Conservation (phyloP, 179 eudicot genomes). For the Silene vulgaris region DNA sequence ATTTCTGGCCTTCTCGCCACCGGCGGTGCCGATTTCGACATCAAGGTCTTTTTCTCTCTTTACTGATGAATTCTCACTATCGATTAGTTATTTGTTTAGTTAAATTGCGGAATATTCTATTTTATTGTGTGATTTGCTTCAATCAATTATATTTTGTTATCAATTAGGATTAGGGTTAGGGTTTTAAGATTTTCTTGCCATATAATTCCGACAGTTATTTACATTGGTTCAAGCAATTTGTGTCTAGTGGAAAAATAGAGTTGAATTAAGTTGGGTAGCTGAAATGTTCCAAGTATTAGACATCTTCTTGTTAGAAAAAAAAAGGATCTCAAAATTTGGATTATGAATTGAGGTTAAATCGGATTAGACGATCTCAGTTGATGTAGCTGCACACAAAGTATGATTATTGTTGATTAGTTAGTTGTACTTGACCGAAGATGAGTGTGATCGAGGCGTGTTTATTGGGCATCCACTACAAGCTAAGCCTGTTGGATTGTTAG, state of each 20-base stretch:
- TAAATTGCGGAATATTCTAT: not conserved
- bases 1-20: slow-evolving; percentile 69
- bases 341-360: not conserved
- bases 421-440: not conserved
- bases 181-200: not conserved
- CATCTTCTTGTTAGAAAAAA: not conserved
- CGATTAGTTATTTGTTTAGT: not conserved
- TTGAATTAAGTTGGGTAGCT: not conserved
- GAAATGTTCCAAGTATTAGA: not conserved
- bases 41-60: slow-evolving; percentile 49
- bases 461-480: not conserved
- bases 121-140: not conserved
- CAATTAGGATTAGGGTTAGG: slow-evolving; percentile 16
- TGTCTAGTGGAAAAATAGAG: not conserved
- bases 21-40: slow-evolving; percentile 91
- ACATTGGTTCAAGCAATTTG: not conserved
- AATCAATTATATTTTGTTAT: not conserved
- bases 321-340: not conserved
- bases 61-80: not conserved
- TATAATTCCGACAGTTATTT: not conserved
- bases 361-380: not conserved
- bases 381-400: not conserved
- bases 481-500: not conserved
- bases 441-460: not conserved
- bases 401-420: too few relatives aligned